Base-by-base conservation (phyloP, 169 alveolate species). In the Theileria annulata region DNA sequence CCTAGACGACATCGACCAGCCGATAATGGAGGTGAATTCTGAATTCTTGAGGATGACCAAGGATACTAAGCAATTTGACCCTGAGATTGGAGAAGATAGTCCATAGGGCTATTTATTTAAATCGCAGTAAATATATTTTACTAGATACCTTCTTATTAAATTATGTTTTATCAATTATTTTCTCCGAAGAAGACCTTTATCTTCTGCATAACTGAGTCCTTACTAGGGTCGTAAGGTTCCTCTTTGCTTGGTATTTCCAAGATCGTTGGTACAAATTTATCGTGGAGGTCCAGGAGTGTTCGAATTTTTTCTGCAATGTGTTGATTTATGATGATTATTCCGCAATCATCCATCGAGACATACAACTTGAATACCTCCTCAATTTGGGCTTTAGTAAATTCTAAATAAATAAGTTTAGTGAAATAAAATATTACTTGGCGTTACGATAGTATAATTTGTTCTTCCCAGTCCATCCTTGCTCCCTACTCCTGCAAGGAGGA, bases 201-300 rank as follows among this genome's bases (percentile, higher is more conserved):
- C 77, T 87, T 75, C 60, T 88, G 89, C 60, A 85, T 88, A 27
- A 88, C 86, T 8, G 92, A 85, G 80, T 88, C 93, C 80, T 88
- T 88, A 58, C 84, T 85, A 9, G 93, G 92, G 60, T 88, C 93
- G 66, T 85, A 88, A 0, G 93, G 92, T 35, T 88, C 87, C 67
- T 85, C 92, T 79, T 88, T 88, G 86, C 92, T 85, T 62, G 93
- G 93, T 54, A 88, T 85, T 64, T 88, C 93, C 81, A 88, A 70
- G 15, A 88, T 79, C 13, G 93, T 82, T 17, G 93, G 93, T 23
- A 88, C 64, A 30, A 84, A 86, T 67, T 85, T 85, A 4, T 66
- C 86, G 71, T 88, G 93, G 6, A 80, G 83, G 74, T 88, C 92
- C 59, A 88, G 79, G 33, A 75, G 56, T 35, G 87, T 30, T 35